A percentile compares a stretch with the other conserved stretches of the same genome.
Evolutionary conservation across 2,329 filamentous ascomycete species (phyloP).

Genomic region (Microcyclospora tardicrescens): DNA sequence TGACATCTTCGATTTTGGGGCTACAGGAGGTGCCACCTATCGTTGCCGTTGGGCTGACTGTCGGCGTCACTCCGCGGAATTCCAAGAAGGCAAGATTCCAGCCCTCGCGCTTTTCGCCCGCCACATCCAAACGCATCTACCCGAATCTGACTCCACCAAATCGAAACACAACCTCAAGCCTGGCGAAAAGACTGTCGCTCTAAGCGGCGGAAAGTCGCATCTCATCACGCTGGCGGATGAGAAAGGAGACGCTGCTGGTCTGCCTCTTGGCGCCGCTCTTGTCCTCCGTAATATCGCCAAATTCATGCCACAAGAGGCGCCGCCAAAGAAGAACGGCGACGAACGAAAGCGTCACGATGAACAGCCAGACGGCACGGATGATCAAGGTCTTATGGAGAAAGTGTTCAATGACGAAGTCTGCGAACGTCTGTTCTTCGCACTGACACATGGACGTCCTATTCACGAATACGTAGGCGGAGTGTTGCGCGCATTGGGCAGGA

Average conservation of each 20-base stretch:
- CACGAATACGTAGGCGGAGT: conserved; percentile 7
- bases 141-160: conserved; percentile 28
- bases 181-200: conserved; percentile 5
- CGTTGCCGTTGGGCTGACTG: conserved; percentile 58
- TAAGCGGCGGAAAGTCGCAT: conserved; percentile 15
- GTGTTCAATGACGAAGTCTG: conserved; percentile 7
- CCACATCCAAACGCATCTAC: conserved; percentile 58
- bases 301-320: conserved; percentile 21
- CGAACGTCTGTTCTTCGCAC: conserved; percentile 7
- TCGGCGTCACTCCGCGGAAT: conserved; percentile 37
- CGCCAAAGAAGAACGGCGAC: neutral
- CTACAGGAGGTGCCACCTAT: conserved; percentile 29
- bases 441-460: conserved; percentile 6
- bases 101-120: conserved; percentile 19
- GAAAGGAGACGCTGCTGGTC: conserved; percentile 51
- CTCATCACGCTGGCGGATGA: conserved; percentile 39
- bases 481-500: neutral
- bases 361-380: neutral
- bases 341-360: neutral
- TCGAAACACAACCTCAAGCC: conserved; percentile 15
- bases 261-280: conserved; percentile 64
- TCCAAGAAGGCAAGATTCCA: conserved; percentile 5
- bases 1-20: conserved; percentile 17
- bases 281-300: conserved; percentile 66
- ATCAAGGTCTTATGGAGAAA: conserved; percentile 1